Evolutionary conservation across 345 rosid species (phyloP).

Genomic region (Corchorus capsularis): DNA sequence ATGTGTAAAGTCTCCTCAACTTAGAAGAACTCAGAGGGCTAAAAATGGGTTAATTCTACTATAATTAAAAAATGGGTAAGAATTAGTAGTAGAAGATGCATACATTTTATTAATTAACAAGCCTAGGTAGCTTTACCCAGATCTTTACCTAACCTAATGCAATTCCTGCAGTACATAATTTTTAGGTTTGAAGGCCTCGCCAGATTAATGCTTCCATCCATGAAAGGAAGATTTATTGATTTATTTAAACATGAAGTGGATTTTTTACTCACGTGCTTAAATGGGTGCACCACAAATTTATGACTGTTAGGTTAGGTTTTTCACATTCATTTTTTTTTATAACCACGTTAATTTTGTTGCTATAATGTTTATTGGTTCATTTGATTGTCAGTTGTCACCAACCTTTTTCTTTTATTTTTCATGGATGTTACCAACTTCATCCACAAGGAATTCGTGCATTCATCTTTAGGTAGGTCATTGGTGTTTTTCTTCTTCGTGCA

Average conservation of each 20-base stretch:
- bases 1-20: not conserved
- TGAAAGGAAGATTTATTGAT: too few species aligned
- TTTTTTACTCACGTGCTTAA: too few species aligned
- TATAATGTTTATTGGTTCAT: too few species aligned
- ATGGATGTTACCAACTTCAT: not conserved
- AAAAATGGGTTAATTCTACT: not conserved
- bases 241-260: too few species aligned
- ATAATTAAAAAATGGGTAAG: too few species aligned
- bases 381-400: not conserved
- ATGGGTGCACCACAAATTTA: not conserved
- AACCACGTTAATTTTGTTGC: too few species aligned
- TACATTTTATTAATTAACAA: too few species aligned
- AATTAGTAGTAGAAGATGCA: too few species aligned
- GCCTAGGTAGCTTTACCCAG: too few species aligned
- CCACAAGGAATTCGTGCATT: not conserved
- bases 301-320: not conserved
- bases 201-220: too few species aligned
- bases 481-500: not conserved
- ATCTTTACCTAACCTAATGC: too few species aligned
- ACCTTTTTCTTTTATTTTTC: not conserved
- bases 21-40: not conserved
- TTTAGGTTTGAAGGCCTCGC: not conserved
- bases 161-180: not conserved
- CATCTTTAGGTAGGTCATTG: not conserved
- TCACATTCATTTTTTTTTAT: not conserved